Percentiles rank a stretch among this genome's conserved stretches.
Evolutionary conservation across 1,284 basidiomycete species (phyloP).

Genomic region (Boletus sp.): DNA sequence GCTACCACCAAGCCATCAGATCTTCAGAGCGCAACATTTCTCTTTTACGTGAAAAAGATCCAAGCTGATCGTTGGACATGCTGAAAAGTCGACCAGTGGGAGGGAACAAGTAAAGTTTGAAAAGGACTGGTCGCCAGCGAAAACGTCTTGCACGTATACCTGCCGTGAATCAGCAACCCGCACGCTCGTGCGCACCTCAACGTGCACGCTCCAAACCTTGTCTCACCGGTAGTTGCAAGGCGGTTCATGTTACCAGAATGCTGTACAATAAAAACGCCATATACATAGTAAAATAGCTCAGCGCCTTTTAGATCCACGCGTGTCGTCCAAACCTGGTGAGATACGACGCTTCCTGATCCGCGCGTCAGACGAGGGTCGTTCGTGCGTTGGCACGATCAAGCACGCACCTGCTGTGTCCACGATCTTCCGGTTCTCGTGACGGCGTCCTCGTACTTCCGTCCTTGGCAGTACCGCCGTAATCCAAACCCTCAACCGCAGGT

Average conservation of each 20-base stretch:
- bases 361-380: slow-evolving; percentile 18
- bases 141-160: neutral
- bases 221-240: slow-evolving; percentile 11
- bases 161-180: neutral
- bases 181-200: neutral
- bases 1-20: neutral
- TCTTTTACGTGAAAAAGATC: neutral
- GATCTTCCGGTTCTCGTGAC: slow-evolving; percentile 62
- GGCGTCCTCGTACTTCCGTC: slow-evolving; percentile 49
- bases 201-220: neutral
- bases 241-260: slow-evolving; percentile 16
- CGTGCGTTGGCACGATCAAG: neutral
- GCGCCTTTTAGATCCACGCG: slow-evolving; percentile 63
- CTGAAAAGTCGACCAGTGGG: neutral
- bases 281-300: slow-evolving; percentile 46
- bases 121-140: neutral
- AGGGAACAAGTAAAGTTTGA: too few species aligned
- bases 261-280: slow-evolving; percentile 31
- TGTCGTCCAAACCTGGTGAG: slow-evolving; percentile 63
- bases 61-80: neutral
- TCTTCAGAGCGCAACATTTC: too few species aligned
- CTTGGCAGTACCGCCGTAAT: slow-evolving; percentile 68
- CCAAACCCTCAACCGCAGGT: slow-evolving; percentile 80
- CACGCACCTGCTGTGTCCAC: slow-evolving; percentile 51
- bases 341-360: slow-evolving; percentile 57